Percentiles rank a stretch among this genome's conserved stretches.
Conservation (phyloP, 192 early-diverging fungal species). For the Backusella luteola region DNA sequence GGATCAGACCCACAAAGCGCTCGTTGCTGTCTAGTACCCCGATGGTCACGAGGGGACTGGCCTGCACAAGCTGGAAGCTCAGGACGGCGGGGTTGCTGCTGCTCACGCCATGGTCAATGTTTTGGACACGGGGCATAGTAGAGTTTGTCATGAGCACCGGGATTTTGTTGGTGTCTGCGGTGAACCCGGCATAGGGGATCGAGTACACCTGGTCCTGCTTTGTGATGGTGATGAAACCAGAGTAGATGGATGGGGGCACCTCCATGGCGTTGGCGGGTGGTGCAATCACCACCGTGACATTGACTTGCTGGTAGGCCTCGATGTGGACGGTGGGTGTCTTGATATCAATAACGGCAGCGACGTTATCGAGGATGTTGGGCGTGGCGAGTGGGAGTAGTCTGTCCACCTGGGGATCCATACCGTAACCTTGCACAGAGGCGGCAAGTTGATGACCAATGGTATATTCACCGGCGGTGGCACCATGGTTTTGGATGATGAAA, state of each 20-base stretch:
- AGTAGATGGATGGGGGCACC: slow-evolving; percentile 43
- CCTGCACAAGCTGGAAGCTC: slow-evolving; percentile 6
- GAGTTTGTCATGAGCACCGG: slow-evolving; percentile 24
- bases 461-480: slow-evolving; percentile 28
- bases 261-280: slow-evolving; percentile 36
- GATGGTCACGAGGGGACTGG: slow-evolving; percentile 10
- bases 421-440: slow-evolving; percentile 43
- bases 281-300: slow-evolving; percentile 36
- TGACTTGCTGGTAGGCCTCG: slow-evolving; percentile 23
- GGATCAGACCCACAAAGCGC: slow-evolving; percentile 5
- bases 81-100: neutral
- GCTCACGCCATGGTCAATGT: neutral
- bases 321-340: slow-evolving; percentile 27
- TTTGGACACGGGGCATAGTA: slow-evolving; percentile 9
- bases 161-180: neutral
- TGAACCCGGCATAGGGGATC: slow-evolving; percentile 32
- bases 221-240: slow-evolving; percentile 42
- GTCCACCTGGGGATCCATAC: neutral
- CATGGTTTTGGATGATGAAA: slow-evolving; percentile 44
- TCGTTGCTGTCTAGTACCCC: slow-evolving; percentile 8
- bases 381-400: slow-evolving; percentile 13
- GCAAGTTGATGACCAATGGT: slow-evolving; percentile 36
- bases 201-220: neutral
- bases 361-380: slow-evolving; percentile 9
- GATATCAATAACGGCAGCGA: slow-evolving; percentile 33